A percentile compares a stretch with the other conserved stretches of the same genome.
Evolutionary conservation across 768 basidiomycete genomes (phyloP).

Genomic region (Auricularia sp.): DNA sequence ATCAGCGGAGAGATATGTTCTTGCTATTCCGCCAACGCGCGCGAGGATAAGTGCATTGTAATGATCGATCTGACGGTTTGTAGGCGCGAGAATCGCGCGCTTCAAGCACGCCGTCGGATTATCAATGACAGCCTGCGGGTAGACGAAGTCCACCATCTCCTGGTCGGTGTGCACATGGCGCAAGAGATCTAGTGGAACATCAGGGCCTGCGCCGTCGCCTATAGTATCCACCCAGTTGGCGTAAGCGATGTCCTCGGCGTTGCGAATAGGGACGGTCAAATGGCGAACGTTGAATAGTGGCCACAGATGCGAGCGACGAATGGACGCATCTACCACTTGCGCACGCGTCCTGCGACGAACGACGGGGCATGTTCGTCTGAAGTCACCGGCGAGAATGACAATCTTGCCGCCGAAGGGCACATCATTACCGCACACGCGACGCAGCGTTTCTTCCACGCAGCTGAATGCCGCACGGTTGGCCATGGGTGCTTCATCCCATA

Average conservation of each 20-base stretch:
- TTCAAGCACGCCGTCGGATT: constrained; percentile 18
- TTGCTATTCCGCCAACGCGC: too few relatives aligned
- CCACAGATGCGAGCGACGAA: constrained; percentile 17
- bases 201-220: constrained; percentile 23
- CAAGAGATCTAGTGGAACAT: constrained; percentile 17
- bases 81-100: constrained; percentile 28
- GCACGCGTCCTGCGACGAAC: constrained; percentile 19
- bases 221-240: constrained; percentile 28
- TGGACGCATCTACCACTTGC: neutral
- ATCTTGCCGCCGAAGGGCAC: constrained; percentile 29
- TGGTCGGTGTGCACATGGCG: constrained; percentile 6
- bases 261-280: constrained; percentile 26
- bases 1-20: too few relatives aligned
- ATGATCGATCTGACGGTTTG: constrained; percentile 22
- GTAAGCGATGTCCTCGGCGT: constrained; percentile 26
- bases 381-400: constrained; percentile 29
- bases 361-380: constrained; percentile 32
- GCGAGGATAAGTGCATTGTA: too few relatives aligned
- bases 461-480: too few relatives aligned
- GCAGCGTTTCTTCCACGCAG: too few relatives aligned
- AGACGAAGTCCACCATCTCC: constrained; percentile 19
- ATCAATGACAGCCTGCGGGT: constrained; percentile 15
- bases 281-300: constrained; percentile 16
- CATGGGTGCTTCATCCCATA: too few relatives aligned
- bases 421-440: constrained; percentile 5